Evolutionary conservation across 768 basidiomycete species (phyloP), one percentile per base, ranked within the genome.

Genomic region (Cystofilobasidium capitatum): DNA sequence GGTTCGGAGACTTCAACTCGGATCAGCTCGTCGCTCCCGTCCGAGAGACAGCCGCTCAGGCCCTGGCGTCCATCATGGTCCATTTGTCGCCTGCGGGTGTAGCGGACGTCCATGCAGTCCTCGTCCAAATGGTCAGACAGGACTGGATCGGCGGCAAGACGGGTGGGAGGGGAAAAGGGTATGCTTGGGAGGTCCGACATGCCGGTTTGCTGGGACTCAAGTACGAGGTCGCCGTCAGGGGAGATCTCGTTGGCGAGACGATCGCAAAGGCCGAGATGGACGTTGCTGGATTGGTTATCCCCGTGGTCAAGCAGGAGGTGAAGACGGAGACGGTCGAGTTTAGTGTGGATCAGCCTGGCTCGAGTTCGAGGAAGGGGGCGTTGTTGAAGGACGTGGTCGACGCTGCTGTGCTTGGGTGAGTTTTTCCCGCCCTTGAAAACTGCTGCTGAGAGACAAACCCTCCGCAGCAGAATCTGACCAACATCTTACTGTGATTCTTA

Each of bases 11-110:
- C 77, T 99, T 93, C 74, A 86, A 96, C 40, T 89, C 91, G 0
- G 96, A 99, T 75, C 92, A 93, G 79, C 92, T 97, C 47, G 85
- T 98, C 14, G 96, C 96, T 14, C 96, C 96, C 47, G 94, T 99
- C 10, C 85, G 96, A 65, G 96, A 99, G 76, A 93, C 89, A 0
- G 91, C 91, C 10, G 91, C 91, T 14, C 94, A 98, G 76, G 91
- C 92, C 0, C 80, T 99, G 2, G 94, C 91, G 6, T 86, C 91
- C 13, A 82, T 96, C 24, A 82, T 98, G 47, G 78, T 92, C 26
- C 87, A 90, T 76, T 91, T 98, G 86, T 87, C 90, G 39, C 81
- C 82, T n/a, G 81, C 83, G 45, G 89, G 87, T 12, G 83, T 93
- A 57, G 75, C 83, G 22, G 86, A 87, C 73, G 88, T 97, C 31